Percentiles rank a stretch among this genome's conserved stretches.
Evolutionary conservation across 2,329 filamentous ascomycete genomes (phyloP).

Genomic region (Penicillium sp.): DNA sequence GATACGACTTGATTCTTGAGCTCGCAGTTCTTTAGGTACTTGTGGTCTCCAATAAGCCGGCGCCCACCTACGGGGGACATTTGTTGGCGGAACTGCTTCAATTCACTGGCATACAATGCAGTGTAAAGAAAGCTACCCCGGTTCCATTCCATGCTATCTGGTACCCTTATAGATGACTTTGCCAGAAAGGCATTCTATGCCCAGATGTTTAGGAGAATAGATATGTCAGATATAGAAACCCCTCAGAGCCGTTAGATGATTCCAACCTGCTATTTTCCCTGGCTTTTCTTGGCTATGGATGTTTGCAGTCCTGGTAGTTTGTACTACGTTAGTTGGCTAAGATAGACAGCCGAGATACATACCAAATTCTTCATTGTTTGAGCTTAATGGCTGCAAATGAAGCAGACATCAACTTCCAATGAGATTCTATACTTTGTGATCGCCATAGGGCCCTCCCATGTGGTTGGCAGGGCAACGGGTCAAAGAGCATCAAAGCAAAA

Average conservation of each 20-base stretch:
- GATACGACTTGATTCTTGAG: conserved; percentile 17
- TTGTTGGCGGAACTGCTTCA: not conserved
- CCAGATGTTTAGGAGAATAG: not conserved
- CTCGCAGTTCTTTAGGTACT: not conserved
- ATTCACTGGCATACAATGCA: not conserved
- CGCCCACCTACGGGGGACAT: not conserved
- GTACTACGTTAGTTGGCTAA: not conserved
- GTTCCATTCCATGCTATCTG: not conserved
- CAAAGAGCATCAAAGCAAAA: conserved; percentile 5
- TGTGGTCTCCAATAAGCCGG: no score
- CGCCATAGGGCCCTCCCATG: not conserved
- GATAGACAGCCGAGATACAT: not conserved
- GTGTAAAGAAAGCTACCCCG: no score
- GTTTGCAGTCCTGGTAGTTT: not conserved
- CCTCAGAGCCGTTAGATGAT: not conserved
- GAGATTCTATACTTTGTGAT: not conserved
- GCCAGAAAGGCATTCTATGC: not conserved
- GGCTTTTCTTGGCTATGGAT: not conserved
- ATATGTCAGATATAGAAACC: not conserved
- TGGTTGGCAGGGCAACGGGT: conserved; percentile 12
- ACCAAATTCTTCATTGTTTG: no score
- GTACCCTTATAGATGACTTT: not conserved
- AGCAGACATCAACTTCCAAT: not conserved
- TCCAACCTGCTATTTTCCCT: not conserved
- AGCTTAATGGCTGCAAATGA: not conserved